Base-by-base conservation (phyloP, 73 alveolate species). In the Paramecium primaurelia region DNA sequence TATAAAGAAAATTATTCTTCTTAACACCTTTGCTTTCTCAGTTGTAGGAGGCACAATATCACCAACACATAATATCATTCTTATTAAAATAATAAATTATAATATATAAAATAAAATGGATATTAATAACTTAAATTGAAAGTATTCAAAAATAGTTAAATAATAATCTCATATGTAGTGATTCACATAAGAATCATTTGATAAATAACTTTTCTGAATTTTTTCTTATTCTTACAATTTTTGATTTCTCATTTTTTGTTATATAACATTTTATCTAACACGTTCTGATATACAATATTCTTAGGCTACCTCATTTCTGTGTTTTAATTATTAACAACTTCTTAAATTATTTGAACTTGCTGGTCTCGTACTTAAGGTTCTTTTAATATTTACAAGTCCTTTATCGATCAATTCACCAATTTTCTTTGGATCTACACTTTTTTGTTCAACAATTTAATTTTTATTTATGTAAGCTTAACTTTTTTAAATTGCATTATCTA, bases 31-130 rank as follows among this genome's bases (percentile, higher is more conserved):
- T 20, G 89, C 89, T 42, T 77, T 77, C 44, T 77, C 89, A 4
- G 89, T 77, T 38, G 89, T 18, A 26, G 89, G 89, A 4, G 89
- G 89, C 6, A 77, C 89, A 40, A 44, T 77, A 44, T 77, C 89
- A n/a, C 89, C 89, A 8, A 77, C 30, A 10, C 89, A 77, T 44
- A 77, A 77, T n/a, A 40, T 42, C 89, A 77, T 77, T 71, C 18
- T 59, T 26, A 26, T 26, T 8, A 59, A 59, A 26, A 59, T 59
- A 26, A 59, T 59, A 26, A 59, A 59, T 16, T 59, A 38, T 38
- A 4, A 38, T 38, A 38, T 6, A 38, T 40, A 40, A 7, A 40
- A 40, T 40, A 0, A 40, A 40, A 40, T 60, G 26, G 14, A 28
- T 49, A 40, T 49, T 12, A 49, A 49, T 49, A 16, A 14, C 9